These are phyloP conservation scores for Fusarium oxysporum DNA, from an alignment of 2,329 filamentous ascomycete genomes.

Conservation along the genomic window DNA sequence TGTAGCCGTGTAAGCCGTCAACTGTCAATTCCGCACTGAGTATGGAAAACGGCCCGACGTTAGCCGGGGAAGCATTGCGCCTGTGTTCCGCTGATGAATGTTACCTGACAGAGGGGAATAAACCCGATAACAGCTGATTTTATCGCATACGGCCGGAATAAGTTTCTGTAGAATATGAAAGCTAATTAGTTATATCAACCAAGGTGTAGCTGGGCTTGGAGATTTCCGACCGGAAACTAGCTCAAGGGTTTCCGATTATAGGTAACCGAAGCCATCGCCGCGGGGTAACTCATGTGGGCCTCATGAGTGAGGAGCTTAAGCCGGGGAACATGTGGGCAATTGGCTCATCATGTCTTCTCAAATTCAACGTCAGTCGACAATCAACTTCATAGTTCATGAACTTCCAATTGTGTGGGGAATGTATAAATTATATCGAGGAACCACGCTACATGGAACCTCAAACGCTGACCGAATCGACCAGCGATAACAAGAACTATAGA, in stretches of 20 bases:
- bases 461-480: slow-evolving; percentile 33
- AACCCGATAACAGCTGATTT: background rate
- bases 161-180: background rate
- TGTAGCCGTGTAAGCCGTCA: slow-evolving; percentile 38
- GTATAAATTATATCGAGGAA: slow-evolving; percentile 42
- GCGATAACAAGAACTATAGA: slow-evolving; percentile 40
- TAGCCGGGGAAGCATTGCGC: slow-evolving; percentile 42
- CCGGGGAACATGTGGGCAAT: background rate
- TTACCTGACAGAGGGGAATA: background rate
- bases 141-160: slow-evolving; percentile 18
- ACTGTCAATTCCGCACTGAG: slow-evolving; percentile 42
- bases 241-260: slow-evolving; percentile 1
- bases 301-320: background rate
- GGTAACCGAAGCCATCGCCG: slow-evolving; percentile 14
- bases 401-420: background rate
- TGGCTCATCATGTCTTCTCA: background rate
- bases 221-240: slow-evolving; percentile 1
- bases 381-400: background rate
- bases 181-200: background rate
- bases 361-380: background rate
- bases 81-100: slow-evolving; percentile 39
- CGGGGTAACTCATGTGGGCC: slow-evolving; percentile 20
- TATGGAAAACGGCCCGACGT: slow-evolving; percentile 44
- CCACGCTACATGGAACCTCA: slow-evolving; percentile 29
- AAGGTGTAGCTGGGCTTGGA: background rate